Conservation (phyloP, 1,284 basidiomycete species). For the Fomitiporia mediterranea region DNA sequence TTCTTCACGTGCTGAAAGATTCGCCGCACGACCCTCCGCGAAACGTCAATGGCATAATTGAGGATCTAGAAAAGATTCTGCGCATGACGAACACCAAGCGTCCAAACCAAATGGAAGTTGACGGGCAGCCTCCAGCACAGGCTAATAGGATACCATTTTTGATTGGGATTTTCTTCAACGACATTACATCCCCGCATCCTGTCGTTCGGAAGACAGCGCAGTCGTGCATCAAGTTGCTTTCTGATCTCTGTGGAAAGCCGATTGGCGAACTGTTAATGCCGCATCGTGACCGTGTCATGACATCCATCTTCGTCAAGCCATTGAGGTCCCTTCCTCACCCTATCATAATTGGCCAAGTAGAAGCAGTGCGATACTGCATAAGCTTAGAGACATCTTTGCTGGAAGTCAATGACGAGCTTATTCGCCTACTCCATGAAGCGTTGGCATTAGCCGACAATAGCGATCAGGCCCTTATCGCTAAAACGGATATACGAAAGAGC, state of each 20-base stretch:
- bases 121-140: constrained; percentile 32
- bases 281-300: constrained; percentile 85
- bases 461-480: constrained; percentile 41
- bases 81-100: constrained; percentile 60
- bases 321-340: constrained; percentile 94
- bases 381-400: constrained; percentile 81
- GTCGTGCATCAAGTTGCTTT: constrained; percentile 77
- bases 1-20: constrained; percentile 94
- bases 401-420: constrained; percentile 88
- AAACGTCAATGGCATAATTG: constrained; percentile 76
- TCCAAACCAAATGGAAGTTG: constrained; percentile 32
- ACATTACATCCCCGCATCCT: constrained; percentile 84
- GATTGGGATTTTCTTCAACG: constrained; percentile 84
- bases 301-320: constrained; percentile 93
- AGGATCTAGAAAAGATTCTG: constrained; percentile 77
- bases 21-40: constrained; percentile 88
- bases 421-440: constrained; percentile 91
- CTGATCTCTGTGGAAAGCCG: constrained; percentile 68
- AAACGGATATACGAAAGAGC: constrained; percentile 15
- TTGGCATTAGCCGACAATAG: constrained; percentile 96
- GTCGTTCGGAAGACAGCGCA: constrained; percentile 86
- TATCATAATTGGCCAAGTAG: constrained; percentile 98
- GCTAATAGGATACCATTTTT: constrained; percentile 55
- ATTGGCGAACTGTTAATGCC: constrained; percentile 79
- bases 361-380: constrained; percentile 92